Evolutionary conservation across 352 stramenopile species (phyloP), one percentile per base, ranked within the genome.

Genomic region (Blastocystis sp.): DNA sequence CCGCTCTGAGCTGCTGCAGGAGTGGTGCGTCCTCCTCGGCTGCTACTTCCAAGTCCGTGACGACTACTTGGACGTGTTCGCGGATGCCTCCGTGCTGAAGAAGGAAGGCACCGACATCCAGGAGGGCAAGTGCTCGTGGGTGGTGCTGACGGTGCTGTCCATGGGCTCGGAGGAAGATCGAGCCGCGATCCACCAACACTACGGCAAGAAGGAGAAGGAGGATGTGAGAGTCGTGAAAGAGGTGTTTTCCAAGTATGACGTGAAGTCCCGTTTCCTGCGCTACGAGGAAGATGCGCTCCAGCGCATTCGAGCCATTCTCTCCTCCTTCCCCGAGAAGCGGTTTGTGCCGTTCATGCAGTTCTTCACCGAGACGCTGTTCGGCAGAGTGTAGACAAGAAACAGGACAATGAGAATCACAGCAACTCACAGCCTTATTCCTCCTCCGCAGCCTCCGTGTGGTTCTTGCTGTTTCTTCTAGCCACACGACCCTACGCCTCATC

Each of bases 91-190:
- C 11, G 69, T 79, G 19, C 40, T 79, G 43, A 28, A 28, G n/a
- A 79, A 79, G 48, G 69, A 79, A 28, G 69, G 69, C 60, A 79
- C 69, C 9, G 69, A 79, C 34, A 79, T 79, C 34, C 69, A 79
- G 34, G 69, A 79, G 62, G 69, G 69, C 6, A 79, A 79, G 42
- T 79, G 69, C 34, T 79, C 69, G 11, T 79, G 69, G 69, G 69
- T 79, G 6, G 34, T 79, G 19, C 69, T 79, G 34, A 79, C 69
- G 28, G 69, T 79, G 34, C 40, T 79, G 0, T 79, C 69, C 9
- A 28, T 79, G 19, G 63, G 69, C 43, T 79, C 69, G 34, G 69
- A 79, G 69, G 40, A 79, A 28, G 69, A 79, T 63, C 28, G 48
- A 7, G 34, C 11, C 3, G 43, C 43, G 10, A 63, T 79, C 40